phyloP scores from a whole-genome alignment of 495 filamentous ascomycete species.

The Penicillium nucicola region DNA sequence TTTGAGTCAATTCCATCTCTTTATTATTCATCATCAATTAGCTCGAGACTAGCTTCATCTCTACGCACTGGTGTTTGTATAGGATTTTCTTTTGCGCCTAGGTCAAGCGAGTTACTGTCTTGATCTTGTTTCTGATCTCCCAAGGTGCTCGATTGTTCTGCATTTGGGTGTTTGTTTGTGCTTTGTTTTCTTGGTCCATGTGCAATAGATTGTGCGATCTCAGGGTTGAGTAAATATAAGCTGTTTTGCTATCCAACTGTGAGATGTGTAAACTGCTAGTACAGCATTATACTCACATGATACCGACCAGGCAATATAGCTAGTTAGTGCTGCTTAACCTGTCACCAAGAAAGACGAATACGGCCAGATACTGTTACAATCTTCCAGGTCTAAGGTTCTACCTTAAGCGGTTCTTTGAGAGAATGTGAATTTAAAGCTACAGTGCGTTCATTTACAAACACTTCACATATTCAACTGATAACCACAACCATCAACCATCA shows the following conservation, averaged over 20 bases:
- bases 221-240: slow-evolving; percentile 6
- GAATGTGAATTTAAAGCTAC: background rate
- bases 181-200: background rate
- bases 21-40: background rate
- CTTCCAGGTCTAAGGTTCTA: too few relatives aligned
- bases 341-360: background rate
- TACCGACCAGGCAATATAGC: too few relatives aligned
- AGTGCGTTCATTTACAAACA: slow-evolving; percentile 2
- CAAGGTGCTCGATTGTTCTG: slow-evolving; percentile 5
- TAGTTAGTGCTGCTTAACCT: too few relatives aligned
- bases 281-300: too few relatives aligned
- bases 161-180: slow-evolving; percentile 5
- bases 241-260: background rate
- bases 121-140: background rate
- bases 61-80: slow-evolving; percentile 15
- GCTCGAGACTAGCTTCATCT: slow-evolving; percentile 3
- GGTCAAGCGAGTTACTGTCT: slow-evolving; percentile 13
- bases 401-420: too few relatives aligned
- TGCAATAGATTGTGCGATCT: slow-evolving; percentile 2
- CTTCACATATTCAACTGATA: slow-evolving; percentile 2
- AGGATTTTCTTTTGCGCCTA: slow-evolving; percentile 10
- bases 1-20: slow-evolving; percentile 7
- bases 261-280: background rate
- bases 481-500: background rate
- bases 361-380: background rate